These are phyloP conservation scores for Holtermannia corniformis DNA, from an alignment of 768 basidiomycete genomes.

Conservation along the genomic window DNA sequence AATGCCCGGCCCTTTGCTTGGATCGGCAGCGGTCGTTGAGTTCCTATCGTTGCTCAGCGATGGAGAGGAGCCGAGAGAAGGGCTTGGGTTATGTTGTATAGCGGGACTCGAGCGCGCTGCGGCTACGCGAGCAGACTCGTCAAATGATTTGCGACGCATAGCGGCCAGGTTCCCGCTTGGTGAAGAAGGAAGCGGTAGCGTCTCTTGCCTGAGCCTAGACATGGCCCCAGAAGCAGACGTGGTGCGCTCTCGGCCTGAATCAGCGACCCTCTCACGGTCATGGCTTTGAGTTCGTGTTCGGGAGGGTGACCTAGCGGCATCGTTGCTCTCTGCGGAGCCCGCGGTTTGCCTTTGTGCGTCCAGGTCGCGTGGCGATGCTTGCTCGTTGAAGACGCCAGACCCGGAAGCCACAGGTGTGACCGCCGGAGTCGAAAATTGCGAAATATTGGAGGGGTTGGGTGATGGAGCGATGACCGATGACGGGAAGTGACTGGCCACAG, in stretches of 20 bases:
- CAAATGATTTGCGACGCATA: background rate
- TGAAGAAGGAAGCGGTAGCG: slow-evolving; percentile 9
- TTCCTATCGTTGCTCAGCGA: background rate
- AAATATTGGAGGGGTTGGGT: too few species aligned
- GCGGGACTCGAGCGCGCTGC: background rate
- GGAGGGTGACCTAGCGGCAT: background rate
- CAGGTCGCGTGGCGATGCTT: background rate
- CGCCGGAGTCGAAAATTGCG: background rate
- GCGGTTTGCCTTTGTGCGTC: background rate
- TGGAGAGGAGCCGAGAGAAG: slow-evolving; percentile 14
- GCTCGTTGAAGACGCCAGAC: background rate
- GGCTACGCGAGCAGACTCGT: background rate
- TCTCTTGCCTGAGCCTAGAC: background rate
- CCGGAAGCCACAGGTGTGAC: background rate
- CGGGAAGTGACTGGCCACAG: too few species aligned
- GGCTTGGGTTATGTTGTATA: background rate
- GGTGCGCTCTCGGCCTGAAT: background rate
- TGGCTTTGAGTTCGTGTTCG: background rate
- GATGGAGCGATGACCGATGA: too few species aligned
- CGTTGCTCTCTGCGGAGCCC: too few species aligned
- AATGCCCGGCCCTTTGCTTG: slow-evolving; percentile 4
- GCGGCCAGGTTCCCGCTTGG: background rate
- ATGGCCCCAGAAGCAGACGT: too few species aligned
- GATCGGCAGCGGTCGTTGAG: background rate
- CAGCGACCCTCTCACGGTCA: background rate